Percentiles rank a stretch among this genome's conserved stretches.
These are phyloP conservation scores for Penicillium chermesinum DNA, from an alignment of 495 filamentous ascomycete species.

Conservation along the genomic window DNA sequence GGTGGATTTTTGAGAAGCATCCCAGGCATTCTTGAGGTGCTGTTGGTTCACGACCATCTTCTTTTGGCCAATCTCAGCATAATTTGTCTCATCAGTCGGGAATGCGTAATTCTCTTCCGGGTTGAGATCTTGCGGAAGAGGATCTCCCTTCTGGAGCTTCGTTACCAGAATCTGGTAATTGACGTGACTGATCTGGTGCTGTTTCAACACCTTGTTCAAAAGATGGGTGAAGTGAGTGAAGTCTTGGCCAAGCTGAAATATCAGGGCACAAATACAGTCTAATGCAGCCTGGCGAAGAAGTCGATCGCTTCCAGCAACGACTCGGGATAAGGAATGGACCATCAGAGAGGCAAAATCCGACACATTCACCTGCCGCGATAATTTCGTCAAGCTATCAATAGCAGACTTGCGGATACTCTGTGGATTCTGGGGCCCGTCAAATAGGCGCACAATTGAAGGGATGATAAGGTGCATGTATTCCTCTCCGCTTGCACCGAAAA, in stretches of 20 bases:
- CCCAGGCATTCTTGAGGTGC: conserved; percentile 96
- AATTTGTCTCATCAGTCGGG: conserved; percentile 67
- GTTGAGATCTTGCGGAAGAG: conserved; percentile 88
- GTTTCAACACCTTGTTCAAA: conserved; percentile 69
- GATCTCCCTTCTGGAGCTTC: conserved; percentile 90
- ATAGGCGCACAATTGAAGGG: conserved; percentile 86
- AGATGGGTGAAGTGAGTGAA: conserved; percentile 90
- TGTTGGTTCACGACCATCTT: conserved; percentile 95
- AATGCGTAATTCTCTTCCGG: conserved; percentile 79
- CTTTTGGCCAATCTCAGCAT: conserved; percentile 81
- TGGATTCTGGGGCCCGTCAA: conserved; percentile 78
- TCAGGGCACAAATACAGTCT: conserved; percentile 90
- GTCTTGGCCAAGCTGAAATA: conserved; percentile 92
- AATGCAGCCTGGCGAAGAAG: conserved; percentile 76
- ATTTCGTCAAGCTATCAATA: conserved; percentile 89
- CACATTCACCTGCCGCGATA: conserved; percentile 96
- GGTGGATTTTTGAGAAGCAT: conserved; percentile 90
- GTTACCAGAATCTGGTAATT: conserved; percentile 88
- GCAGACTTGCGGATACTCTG: conserved; percentile 73
- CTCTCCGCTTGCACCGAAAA: conserved; percentile 93
- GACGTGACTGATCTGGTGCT: conserved; percentile 67
- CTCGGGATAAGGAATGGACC: conserved; percentile 79
- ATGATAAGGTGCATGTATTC: conserved; percentile 99
- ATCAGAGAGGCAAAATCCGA: conserved; percentile 95
- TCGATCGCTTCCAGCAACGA: conserved; percentile 67